These are phyloP conservation scores for Diatrype stigma DNA, from an alignment of 2,329 filamentous ascomycete genomes.

Conservation along the genomic window DNA sequence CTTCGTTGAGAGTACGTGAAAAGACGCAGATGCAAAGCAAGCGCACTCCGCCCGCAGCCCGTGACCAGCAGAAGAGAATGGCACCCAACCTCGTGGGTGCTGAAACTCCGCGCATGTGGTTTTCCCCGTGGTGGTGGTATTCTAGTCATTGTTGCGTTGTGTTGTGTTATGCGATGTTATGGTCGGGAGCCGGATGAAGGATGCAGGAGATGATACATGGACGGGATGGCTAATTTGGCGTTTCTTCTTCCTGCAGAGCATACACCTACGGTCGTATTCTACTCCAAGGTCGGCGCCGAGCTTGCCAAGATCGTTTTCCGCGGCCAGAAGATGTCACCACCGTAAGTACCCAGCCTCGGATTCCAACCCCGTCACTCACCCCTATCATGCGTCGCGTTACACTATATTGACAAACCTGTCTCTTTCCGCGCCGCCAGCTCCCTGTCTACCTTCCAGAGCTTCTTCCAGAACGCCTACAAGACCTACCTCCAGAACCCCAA, in stretches of 20 bases:
- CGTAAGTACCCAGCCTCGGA: slow-evolving; percentile 64
- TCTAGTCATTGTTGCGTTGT: too few species aligned
- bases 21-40: too few species aligned
- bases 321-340: slow-evolving; percentile 86
- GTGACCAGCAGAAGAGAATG: too few species aligned
- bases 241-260: slow-evolving; percentile 56
- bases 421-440: too few species aligned
- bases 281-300: slow-evolving; percentile 84
- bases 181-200: too few species aligned
- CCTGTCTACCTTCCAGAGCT: slow-evolving; percentile 76
- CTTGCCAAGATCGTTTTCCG: slow-evolving; percentile 82
- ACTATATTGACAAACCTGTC: too few species aligned
- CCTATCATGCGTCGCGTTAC: too few species aligned
- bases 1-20: slow-evolving; percentile 78
- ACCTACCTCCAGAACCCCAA: slow-evolving; percentile 62
- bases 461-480: slow-evolving; percentile 73
- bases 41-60: too few species aligned
- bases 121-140: too few species aligned
- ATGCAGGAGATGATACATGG: too few species aligned
- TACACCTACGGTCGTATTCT: slow-evolving; percentile 85
- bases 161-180: neutral
- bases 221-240: slow-evolving; percentile 16
- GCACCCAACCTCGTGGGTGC: too few species aligned
- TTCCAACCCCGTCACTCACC: neutral
- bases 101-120: too few species aligned